Evolutionary conservation across 2,329 filamentous ascomycete genomes (phyloP).

Genomic region (Xylariaceae sp.): DNA sequence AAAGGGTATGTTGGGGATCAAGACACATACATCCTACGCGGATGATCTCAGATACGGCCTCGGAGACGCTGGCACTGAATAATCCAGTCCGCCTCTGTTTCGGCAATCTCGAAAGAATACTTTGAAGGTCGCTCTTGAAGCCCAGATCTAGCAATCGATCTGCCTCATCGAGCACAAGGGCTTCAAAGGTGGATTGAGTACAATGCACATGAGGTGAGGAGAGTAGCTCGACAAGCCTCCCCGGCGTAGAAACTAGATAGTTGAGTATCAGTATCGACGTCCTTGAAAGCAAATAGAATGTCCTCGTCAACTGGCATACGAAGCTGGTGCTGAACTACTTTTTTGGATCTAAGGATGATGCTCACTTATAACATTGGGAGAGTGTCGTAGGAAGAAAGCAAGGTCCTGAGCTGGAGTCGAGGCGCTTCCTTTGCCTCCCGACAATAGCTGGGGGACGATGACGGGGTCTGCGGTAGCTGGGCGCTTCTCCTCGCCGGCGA

Average conservation of each 20-base stretch:
- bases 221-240: conserved; percentile 81
- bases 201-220: conserved; percentile 84
- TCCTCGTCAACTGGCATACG: no score
- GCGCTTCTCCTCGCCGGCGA: conserved; percentile 54
- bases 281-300: no score
- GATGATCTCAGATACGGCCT: conserved; percentile 90
- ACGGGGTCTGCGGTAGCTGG: conserved; percentile 43
- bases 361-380: conserved; percentile 71
- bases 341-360: no score
- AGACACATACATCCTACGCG: conserved; percentile 64
- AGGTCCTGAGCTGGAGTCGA: conserved; percentile 82
- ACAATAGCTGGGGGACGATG: conserved; percentile 81
- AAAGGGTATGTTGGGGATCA: background rate
- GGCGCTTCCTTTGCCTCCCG: conserved; percentile 63
- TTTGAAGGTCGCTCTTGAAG: conserved; percentile 86
- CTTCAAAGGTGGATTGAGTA: conserved; percentile 83
- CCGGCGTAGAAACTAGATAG: conserved; percentile 69
- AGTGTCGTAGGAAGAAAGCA: conserved; percentile 75
- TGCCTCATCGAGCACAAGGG: conserved; percentile 89
- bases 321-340: no score
- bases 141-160: conserved; percentile 89
- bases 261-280: background rate
- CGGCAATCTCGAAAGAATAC: conserved; percentile 76
- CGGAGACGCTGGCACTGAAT: conserved; percentile 93
- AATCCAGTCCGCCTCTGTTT: conserved; percentile 92